Evolutionary conservation across 2,329 filamentous ascomycete species (phyloP).

Genomic region (Colletotrichum somersetense): DNA sequence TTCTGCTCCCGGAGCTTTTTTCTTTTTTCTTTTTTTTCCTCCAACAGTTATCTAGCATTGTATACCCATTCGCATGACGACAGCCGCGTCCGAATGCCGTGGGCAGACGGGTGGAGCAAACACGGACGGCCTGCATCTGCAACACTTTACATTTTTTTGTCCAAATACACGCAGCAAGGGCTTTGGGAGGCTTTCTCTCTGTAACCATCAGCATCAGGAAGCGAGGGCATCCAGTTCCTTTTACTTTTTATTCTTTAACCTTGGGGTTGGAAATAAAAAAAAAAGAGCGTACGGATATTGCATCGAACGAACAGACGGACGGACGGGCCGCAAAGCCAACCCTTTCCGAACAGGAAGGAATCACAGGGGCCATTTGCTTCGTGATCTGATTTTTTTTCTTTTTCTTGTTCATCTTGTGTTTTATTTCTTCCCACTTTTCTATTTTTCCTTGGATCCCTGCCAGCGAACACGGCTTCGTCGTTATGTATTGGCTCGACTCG

Average conservation of each 20-base stretch:
- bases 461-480: not conserved
- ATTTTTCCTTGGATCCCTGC: not conserved
- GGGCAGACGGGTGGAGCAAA: slow-evolving; percentile 12
- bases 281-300: slow-evolving; percentile 19
- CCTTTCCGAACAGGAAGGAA: not conserved
- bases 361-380: slow-evolving; percentile 2
- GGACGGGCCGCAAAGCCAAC: not conserved
- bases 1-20: slow-evolving; percentile 7
- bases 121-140: slow-evolving; percentile 19
- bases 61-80: slow-evolving; percentile 35
- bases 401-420: slow-evolving; percentile 1
- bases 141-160: slow-evolving; percentile 8
- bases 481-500: not conserved
- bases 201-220: slow-evolving; percentile 29
- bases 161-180: slow-evolving; percentile 14
- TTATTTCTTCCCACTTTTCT: not conserved
- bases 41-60: slow-evolving; percentile 15
- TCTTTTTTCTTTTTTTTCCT: not conserved
- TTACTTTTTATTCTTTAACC: not conserved
- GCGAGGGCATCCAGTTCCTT: slow-evolving; percentile 31
- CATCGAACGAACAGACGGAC: slow-evolving; percentile 15
- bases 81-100: slow-evolving; percentile 33
- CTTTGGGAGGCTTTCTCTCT: not conserved
- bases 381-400: not conserved
- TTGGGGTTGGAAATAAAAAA: slow-evolving; percentile 31